Percentiles rank a stretch among this genome's conserved stretches.
Conservation (phyloP, 768 basidiomycete species). For the Sarcodon sp. region DNA sequence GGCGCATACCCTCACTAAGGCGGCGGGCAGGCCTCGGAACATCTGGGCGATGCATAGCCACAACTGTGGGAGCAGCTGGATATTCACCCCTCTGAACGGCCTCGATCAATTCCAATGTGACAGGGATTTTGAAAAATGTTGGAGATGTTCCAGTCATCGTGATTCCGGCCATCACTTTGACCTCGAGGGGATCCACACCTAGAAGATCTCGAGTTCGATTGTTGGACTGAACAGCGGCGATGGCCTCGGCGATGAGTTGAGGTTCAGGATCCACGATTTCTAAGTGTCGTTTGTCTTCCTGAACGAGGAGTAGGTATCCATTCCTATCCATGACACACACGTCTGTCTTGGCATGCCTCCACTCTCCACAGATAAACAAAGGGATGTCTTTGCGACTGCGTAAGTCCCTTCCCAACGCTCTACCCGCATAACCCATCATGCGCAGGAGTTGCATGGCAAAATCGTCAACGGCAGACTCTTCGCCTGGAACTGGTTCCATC, state of each 20-base stretch:
- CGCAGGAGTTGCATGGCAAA: too few relatives aligned
- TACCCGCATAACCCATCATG: too few relatives aligned
- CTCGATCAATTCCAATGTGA: slow-evolving; percentile 8
- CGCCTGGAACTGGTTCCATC: slow-evolving; percentile 2
- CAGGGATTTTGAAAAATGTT: slow-evolving; percentile 13
- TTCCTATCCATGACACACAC: slow-evolving; percentile 5
- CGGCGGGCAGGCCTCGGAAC: slow-evolving; percentile 5
- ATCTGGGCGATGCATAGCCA: slow-evolving; percentile 5
- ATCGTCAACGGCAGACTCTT: slow-evolving; percentile 7
- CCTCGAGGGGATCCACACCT: slow-evolving; percentile 1
- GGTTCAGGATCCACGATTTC: slow-evolving; percentile 6
- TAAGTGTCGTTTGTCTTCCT: slow-evolving; percentile 8
- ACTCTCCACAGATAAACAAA: slow-evolving; percentile 5
- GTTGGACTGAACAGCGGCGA: slow-evolving; percentile 1
- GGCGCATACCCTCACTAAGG: slow-evolving; percentile 10
- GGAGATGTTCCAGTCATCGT: slow-evolving; percentile 11
- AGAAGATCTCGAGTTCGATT: not conserved
- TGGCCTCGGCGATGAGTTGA: slow-evolving; percentile 6
- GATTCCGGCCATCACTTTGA: slow-evolving; percentile 11
- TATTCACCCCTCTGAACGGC: slow-evolving; percentile 6
- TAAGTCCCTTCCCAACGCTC: too few relatives aligned
- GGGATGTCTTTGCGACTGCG: slow-evolving; percentile 3
- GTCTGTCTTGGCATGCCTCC: slow-evolving; percentile 6
- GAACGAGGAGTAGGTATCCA: slow-evolving; percentile 8
- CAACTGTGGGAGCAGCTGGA: slow-evolving; percentile 8